A percentile compares a stretch with the other conserved stretches of the same genome.
phyloP scores from a whole-genome alignment of 768 basidiomycete species.

The Candolleomyces aberdarensis region DNA sequence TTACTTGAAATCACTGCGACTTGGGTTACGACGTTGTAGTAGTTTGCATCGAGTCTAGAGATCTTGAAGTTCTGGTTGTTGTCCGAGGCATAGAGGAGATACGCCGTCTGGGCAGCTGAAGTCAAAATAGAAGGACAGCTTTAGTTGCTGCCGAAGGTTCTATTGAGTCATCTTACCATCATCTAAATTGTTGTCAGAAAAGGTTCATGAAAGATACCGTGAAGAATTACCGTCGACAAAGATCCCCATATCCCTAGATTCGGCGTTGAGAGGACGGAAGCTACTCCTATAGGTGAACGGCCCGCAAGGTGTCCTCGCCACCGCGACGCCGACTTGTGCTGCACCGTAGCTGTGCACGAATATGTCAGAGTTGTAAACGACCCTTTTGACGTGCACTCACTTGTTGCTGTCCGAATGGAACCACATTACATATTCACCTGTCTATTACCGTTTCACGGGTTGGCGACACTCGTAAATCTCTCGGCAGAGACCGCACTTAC shows the following conservation, averaged over 20 bases:
- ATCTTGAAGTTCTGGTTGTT: constrained; percentile 73
- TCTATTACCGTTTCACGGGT: constrained; percentile 29
- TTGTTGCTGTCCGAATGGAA: constrained; percentile 64
- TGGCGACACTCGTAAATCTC: not conserved
- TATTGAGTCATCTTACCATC: constrained; percentile 27
- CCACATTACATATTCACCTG: constrained; percentile 67
- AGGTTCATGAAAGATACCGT: not conserved
- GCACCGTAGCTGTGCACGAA: constrained; percentile 49
- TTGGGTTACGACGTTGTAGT: constrained; percentile 51
- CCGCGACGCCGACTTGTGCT: constrained; percentile 62
- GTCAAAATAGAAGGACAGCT: not conserved
- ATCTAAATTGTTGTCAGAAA: constrained; percentile 24
- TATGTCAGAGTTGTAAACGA: not conserved
- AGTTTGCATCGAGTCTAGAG: constrained; percentile 51
- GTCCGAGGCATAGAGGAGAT: constrained; percentile 63
- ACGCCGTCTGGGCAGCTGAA: constrained; percentile 44
- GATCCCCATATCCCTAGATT: constrained; percentile 58
- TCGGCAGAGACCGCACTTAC: constrained; percentile 21
- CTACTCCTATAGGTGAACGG: constrained; percentile 56
- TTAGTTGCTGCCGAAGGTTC: not conserved
- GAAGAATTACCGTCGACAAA: constrained; percentile 48
- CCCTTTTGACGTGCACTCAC: constrained; percentile 25
- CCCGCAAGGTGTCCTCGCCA: constrained; percentile 55
- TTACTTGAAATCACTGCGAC: constrained; percentile 43
- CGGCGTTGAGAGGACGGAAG: constrained; percentile 54